Evolutionary conservation across 768 basidiomycete species (phyloP), one percentile per base, ranked within the genome.

Genomic region (Psilocybe sp.): DNA sequence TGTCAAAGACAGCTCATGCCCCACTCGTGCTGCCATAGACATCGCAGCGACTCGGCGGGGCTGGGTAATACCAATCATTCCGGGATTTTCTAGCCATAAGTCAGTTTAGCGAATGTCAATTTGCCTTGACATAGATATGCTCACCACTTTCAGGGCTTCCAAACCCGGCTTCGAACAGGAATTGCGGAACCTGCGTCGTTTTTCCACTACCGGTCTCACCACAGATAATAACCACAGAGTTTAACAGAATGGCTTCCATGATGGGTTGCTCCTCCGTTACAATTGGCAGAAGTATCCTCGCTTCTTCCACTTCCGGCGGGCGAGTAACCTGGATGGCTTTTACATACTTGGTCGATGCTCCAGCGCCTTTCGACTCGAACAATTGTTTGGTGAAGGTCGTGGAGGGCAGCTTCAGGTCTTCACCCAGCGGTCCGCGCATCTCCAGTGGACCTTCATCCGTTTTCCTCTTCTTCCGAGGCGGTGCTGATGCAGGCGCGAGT

Each of bases 191-290:
- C 66, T 98, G 97, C 0, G 97, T 99, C 1, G 97, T 98, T 72
- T 98, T 99, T 40, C 97, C 97, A 62, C 92, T 95, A 43, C 97
- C 97, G 13, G 97, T 99, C 74, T 99, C 96, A 66, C 97, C 80
- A 48, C 78, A 80, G 39, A 97, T 85, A 49, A 95, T 79, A 23
- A 93, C 86, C 5, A 96, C 89, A 0, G 88, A 82, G 64, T 98
- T 84, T 33, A 97, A 72, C 47, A 92, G 67, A 40, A 99, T 82
- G 4, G 92, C 82, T 61, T 96, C 94, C 84, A 98, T 88, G 47
- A 99, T 92, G 2, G 82, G 77, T 60, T 98, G 94, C 61, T 99
- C 97, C 65, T 98, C 95, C 6, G 89, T 82, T 15, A 92, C 79
- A 54, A 98, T 92, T 3, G 97, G 97, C 1, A 99, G 70, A 50